A percentile compares a stretch with the other conserved stretches of the same genome.
Evolutionary conservation across 108 stramenopile species (phyloP).

Genomic region (Cyclotella sp.): DNA sequence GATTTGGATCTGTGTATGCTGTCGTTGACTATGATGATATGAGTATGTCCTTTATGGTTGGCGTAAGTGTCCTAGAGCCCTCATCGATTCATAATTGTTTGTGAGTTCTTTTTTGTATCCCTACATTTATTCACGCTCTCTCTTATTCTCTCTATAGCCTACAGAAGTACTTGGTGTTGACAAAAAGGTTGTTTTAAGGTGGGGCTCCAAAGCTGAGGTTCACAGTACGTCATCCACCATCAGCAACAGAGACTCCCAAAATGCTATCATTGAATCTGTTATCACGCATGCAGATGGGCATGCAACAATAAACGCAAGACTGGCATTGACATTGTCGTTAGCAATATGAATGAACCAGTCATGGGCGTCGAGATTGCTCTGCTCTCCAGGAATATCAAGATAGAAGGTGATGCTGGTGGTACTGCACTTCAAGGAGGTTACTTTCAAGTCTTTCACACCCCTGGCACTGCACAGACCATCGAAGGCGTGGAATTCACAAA

Average conservation of each 20-base stretch:
- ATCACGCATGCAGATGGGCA: slow-evolving; percentile 36
- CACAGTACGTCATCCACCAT: slow-evolving; percentile 68
- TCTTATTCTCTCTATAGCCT: slow-evolving; percentile 15
- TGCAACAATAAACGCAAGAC: slow-evolving; percentile 48
- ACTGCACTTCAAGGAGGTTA: slow-evolving; percentile 52
- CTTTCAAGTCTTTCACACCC: slow-evolving; percentile 64
- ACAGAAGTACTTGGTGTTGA: slow-evolving; percentile 39
- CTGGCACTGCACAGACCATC: slow-evolving; percentile 56
- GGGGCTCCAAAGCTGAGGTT: slow-evolving; percentile 59
- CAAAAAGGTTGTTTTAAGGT: slow-evolving; percentile 20
- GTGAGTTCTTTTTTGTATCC: neutral
- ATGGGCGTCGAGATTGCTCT: slow-evolving; percentile 67
- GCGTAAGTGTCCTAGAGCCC: slow-evolving; percentile 28
- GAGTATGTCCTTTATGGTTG: slow-evolving; percentile 39
- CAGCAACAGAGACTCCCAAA: slow-evolving; percentile 41
- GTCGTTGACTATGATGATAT: slow-evolving; percentile 54
- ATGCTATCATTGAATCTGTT: slow-evolving; percentile 36
- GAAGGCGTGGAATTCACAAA: slow-evolving; percentile 63
- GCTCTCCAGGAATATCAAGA: slow-evolving; percentile 65
- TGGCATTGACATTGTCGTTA: slow-evolving; percentile 47
- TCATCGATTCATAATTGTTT: neutral
- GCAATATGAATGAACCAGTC: slow-evolving; percentile 46
- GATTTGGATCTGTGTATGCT: slow-evolving; percentile 17
- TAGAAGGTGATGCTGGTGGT: slow-evolving; percentile 52
- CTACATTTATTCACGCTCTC: no score